Conservation (phyloP, 2,329 filamentous ascomycete genomes). For the Sporothrix inflata region DNA sequence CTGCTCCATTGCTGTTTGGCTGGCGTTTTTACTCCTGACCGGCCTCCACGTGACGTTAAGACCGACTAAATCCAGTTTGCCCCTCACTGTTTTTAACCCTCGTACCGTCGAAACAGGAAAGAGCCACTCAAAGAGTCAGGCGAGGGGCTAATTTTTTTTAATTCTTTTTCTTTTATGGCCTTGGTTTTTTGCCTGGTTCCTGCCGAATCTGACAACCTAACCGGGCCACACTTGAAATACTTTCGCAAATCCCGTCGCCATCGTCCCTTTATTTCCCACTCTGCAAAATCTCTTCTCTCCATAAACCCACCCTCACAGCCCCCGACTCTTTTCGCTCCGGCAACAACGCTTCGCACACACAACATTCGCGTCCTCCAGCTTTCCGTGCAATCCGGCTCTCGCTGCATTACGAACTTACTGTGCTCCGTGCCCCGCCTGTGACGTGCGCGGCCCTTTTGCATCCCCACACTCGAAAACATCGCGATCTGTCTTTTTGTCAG, state of each 20-base stretch:
- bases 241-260: slow-evolving; percentile 8
- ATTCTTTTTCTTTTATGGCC: not conserved
- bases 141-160: slow-evolving; percentile 20
- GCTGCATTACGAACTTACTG: not conserved
- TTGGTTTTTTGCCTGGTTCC: not conserved
- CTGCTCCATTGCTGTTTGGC: slow-evolving; percentile 11
- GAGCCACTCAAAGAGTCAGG: not conserved
- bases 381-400: slow-evolving; percentile 23
- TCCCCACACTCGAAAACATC: slow-evolving; percentile 22
- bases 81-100: slow-evolving; percentile 10
- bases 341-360: slow-evolving; percentile 20
- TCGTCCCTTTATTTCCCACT: slow-evolving; percentile 19
- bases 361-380: not conserved
- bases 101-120: not conserved
- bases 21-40: not conserved
- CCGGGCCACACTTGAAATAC: slow-evolving; percentile 10
- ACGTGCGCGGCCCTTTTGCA: slow-evolving; percentile 13
- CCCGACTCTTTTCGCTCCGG: slow-evolving; percentile 6
- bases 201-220: slow-evolving; percentile 24
- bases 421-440: slow-evolving; percentile 1
- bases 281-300: slow-evolving; percentile 20
- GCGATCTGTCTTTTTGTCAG: slow-evolving; percentile 25
- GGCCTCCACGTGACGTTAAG: slow-evolving; percentile 3
- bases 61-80: slow-evolving; percentile 1
- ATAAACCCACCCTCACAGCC: not conserved